Base-by-base conservation (phyloP, 768 basidiomycete genomes). In the Cystobasidiopsis lactophilus region DNA sequence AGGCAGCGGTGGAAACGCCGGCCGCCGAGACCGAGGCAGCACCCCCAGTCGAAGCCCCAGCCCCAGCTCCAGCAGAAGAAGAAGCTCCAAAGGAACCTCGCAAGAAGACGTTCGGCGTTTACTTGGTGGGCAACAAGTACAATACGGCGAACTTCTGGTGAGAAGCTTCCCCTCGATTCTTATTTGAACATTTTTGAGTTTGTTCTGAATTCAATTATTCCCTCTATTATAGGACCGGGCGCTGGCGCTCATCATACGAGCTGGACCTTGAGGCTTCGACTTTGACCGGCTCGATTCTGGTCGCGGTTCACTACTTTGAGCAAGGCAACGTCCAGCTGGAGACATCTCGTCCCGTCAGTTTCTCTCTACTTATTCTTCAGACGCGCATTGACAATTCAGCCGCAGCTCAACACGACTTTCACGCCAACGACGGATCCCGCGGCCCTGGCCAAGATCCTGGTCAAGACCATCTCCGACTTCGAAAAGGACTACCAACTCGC, bases 231-330 rank as follows among this genome's bases (percentile, higher is more conserved):
- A 91, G 89, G 88, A 81, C 88, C 27, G 91, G 91, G 31, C 73
- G 88, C 64, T 96, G 91, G 91, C 76, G 89, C 37, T 88, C 86
- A 5, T 74, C 79, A 58, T 96, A 93, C 65, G 64, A 69, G 9
- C 70, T 93, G 46, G 77, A 91, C 64, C 65, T 82, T 37, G 73
- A 71, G 18, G 70, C 74, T 38, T 74, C 74, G 50, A 72, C 67
- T 54, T 31, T 60, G 18, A 30, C 40, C 24, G 88, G 86, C 0
- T 75, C 71, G 60, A 75, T 93, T 16, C 70, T 79, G 7, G 74
- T 83, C 40, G 82, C 86, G 60, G 79, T 95, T 13, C 93, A 98
- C 66, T 96, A 96, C 63, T 96, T 89, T 63, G 93, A 98, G 66
- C 85, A 93, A 64, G 91, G 91, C 38, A 64, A 95, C 84, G 89